phyloP scores from a whole-genome alignment of 2,329 filamentous ascomycete genomes.

The Ascochyta fabae region DNA sequence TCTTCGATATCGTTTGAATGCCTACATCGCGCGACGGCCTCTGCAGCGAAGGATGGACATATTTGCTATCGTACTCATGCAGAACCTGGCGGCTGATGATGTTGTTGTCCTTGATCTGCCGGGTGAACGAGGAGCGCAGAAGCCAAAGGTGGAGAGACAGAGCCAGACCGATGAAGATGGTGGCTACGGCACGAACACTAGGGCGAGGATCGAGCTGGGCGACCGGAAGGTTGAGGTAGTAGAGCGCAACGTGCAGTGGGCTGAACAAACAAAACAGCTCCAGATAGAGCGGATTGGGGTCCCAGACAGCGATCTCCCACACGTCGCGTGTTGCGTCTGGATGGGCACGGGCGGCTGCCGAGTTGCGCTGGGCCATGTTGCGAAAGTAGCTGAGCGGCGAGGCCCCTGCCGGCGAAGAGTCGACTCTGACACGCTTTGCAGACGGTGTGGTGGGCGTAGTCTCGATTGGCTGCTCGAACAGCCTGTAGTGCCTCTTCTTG shows the following conservation, averaged over 20 bases:
- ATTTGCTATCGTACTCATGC: slow-evolving; percentile 95
- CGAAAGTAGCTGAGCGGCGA: slow-evolving; percentile 80
- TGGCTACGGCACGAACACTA: slow-evolving; percentile 84
- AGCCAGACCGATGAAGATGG: slow-evolving; percentile 75
- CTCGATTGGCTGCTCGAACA: slow-evolving; percentile 89
- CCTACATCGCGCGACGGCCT: slow-evolving; percentile 78
- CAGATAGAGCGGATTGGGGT: slow-evolving; percentile 83
- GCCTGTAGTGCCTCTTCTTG: slow-evolving; percentile 82
- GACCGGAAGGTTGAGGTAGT: slow-evolving; percentile 86
- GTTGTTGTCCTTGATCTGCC: slow-evolving; percentile 82
- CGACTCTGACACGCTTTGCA: slow-evolving; percentile 84
- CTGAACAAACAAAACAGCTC: slow-evolving; percentile 90
- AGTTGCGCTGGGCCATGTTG: slow-evolving; percentile 66
- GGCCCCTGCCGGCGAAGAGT: slow-evolving; percentile 77
- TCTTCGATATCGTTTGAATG: slow-evolving; percentile 69
- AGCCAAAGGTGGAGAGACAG: slow-evolving; percentile 79
- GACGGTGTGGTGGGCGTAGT: slow-evolving; percentile 78
- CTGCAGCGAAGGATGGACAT: slow-evolving; percentile 87
- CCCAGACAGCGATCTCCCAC: slow-evolving; percentile 94
- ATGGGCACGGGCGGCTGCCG: slow-evolving; percentile 82
- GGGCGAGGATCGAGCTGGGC: slow-evolving; percentile 76
- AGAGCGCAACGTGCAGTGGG: slow-evolving; percentile 88
- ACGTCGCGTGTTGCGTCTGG: slow-evolving; percentile 84
- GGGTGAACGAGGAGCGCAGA: slow-evolving; percentile 75
- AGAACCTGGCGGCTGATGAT: slow-evolving; percentile 91